Conservation (phyloP, 768 basidiomycete genomes). For the Mycena kentingensis region DNA sequence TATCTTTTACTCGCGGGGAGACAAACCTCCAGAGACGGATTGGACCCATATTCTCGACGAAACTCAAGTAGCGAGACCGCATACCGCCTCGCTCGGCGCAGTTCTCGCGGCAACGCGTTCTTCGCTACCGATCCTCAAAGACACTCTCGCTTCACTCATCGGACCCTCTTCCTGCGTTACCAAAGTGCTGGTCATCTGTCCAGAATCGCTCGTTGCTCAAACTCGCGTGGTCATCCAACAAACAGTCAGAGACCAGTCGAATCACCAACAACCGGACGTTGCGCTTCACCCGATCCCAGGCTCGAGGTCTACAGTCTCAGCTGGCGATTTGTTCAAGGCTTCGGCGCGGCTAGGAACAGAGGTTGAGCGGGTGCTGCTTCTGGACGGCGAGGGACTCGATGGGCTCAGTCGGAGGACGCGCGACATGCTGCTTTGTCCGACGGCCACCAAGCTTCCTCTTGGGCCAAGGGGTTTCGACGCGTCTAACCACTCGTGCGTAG, state of each 20-base stretch:
- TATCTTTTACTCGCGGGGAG: slow-evolving; percentile 4
- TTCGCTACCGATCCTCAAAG: slow-evolving; percentile 37
- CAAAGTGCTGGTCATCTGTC: slow-evolving; percentile 53
- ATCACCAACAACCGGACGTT: slow-evolving; percentile 43
- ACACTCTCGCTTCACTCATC: slow-evolving; percentile 42
- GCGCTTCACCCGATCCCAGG: slow-evolving; percentile 42
- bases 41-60: neutral
- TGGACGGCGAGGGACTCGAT: slow-evolving; percentile 49
- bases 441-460: slow-evolving; percentile 36
- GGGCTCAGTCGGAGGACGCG: slow-evolving; percentile 35
- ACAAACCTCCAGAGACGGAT: neutral
- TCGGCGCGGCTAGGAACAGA: slow-evolving; percentile 43
- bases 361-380: slow-evolving; percentile 55
- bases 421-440: slow-evolving; percentile 45
- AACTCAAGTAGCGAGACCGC: neutral
- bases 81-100: slow-evolving; percentile 42
- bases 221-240: slow-evolving; percentile 39
- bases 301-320: slow-evolving; percentile 29
- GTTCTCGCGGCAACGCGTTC: slow-evolving; percentile 47
- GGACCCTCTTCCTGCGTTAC: slow-evolving; percentile 35
- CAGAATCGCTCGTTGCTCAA: slow-evolving; percentile 36
- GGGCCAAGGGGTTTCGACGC: slow-evolving; percentile 43
- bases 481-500: slow-evolving; percentile 33
- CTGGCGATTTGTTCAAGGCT: slow-evolving; percentile 35
- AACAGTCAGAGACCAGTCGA: slow-evolving; percentile 30